These are phyloP conservation scores for Trichoderma sp. DNA, from an alignment of 2,329 filamentous ascomycete species.

Conservation along the genomic window DNA sequence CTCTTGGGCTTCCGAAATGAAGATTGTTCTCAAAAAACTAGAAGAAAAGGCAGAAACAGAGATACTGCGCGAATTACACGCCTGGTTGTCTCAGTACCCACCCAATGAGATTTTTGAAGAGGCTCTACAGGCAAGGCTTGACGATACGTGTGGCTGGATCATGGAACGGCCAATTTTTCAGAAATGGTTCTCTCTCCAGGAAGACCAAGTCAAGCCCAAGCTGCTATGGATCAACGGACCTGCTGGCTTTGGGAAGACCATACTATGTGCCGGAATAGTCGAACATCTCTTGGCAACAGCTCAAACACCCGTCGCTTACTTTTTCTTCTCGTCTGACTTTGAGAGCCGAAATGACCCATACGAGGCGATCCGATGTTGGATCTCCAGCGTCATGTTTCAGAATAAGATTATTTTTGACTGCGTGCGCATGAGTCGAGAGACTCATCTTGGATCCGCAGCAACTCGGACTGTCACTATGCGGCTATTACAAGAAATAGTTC, in stretches of 20 bases:
- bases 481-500: constrained; percentile 28
- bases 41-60: background rate
- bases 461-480: background rate
- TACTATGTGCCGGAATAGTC: background rate
- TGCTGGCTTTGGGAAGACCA: background rate
- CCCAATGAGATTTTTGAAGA: background rate
- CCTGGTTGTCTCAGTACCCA: background rate
- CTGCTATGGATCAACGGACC: constrained; percentile 31
- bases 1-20: background rate
- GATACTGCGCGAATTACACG: background rate
- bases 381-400: constrained; percentile 33
- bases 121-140: background rate
- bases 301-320: constrained; percentile 33
- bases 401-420: constrained; percentile 31
- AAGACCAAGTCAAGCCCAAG: background rate
- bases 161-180: background rate
- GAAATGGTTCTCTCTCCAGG: background rate
- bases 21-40: background rate
- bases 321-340: constrained; percentile 41
- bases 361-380: constrained; percentile 40
- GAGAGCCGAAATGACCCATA: constrained; percentile 36
- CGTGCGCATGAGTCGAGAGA: background rate
- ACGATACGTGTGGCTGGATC: background rate
- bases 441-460: background rate
- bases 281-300: background rate